These are phyloP conservation scores for Ascochyta clinopodiicola DNA, from an alignment of 2,329 filamentous ascomycete genomes.

Conservation along the genomic window DNA sequence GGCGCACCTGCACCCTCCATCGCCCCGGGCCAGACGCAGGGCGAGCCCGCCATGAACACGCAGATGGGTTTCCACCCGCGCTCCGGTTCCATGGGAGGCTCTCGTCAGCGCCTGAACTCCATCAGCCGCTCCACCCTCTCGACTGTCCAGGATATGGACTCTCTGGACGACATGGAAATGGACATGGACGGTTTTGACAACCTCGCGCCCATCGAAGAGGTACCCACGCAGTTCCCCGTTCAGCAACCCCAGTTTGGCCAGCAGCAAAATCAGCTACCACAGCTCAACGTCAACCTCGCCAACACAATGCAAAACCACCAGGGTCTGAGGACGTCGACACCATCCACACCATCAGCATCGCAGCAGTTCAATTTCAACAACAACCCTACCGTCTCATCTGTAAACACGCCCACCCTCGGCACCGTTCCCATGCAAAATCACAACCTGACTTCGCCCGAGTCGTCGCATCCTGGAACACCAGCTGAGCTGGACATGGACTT, in stretches of 20 bases:
- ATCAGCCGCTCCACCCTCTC: slow-evolving; percentile 51
- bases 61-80: slow-evolving; percentile 48
- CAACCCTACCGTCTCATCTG: slow-evolving; percentile 95
- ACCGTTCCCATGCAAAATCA: slow-evolving; percentile 73
- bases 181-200: slow-evolving; percentile 88
- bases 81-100: slow-evolving; percentile 49
- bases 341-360: slow-evolving; percentile 78
- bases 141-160: slow-evolving; percentile 71
- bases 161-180: slow-evolving; percentile 95
- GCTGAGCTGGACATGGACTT: slow-evolving; percentile 78
- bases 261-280: slow-evolving; percentile 64
- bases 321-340: slow-evolving; percentile 83
- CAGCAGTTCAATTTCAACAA: slow-evolving; percentile 77
- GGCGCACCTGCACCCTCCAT: slow-evolving; percentile 44
- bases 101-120: slow-evolving; percentile 49
- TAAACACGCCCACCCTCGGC: slow-evolving; percentile 91
- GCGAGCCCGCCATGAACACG: slow-evolving; percentile 44
- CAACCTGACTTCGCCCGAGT: slow-evolving; percentile 67
- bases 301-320: slow-evolving; percentile 72
- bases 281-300: slow-evolving; percentile 81
- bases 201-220: slow-evolving; percentile 68
- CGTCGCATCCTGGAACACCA: slow-evolving; percentile 73
- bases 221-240: slow-evolving; percentile 67
- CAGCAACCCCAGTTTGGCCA: slow-evolving; percentile 62
- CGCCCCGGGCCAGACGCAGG: slow-evolving; percentile 54